These are phyloP conservation scores for Saccharum spontaneum DNA, from an alignment of 176 grass and related monocot genomes.

Conservation along the genomic window DNA sequence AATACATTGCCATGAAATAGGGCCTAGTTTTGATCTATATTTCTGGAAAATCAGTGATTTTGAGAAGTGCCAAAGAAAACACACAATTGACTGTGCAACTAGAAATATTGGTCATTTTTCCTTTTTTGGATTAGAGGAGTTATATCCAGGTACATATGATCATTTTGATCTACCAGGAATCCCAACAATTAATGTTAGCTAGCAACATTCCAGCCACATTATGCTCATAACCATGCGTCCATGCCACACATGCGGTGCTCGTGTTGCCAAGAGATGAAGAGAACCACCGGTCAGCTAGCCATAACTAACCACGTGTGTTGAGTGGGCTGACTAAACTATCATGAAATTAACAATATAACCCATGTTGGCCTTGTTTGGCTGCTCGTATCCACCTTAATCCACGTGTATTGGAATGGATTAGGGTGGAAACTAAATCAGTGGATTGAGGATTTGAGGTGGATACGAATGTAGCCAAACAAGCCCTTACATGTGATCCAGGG, in stretches of 20 bases:
- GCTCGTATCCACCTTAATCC: no score
- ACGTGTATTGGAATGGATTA: no score
- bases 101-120: slow-evolving; percentile 1
- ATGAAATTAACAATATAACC: not conserved
- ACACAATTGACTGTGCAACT: not conserved
- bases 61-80: not conserved
- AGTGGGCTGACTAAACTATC: not conserved
- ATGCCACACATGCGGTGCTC: not conserved
- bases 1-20: slow-evolving; percentile 7
- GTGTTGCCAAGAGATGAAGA: not conserved
- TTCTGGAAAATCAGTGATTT: not conserved
- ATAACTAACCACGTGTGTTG: not conserved
- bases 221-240: not conserved
- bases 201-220: not conserved
- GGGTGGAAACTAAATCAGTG: no score
- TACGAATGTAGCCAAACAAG: no score
- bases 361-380: not conserved
- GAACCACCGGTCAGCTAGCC: not conserved
- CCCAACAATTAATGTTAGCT: not conserved
- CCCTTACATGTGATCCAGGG: not conserved
- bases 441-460: no score
- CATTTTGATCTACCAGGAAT: not conserved
- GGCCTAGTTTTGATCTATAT: not conserved
- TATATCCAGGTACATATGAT: not conserved
- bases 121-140: not conserved